Base-by-base conservation (phyloP, 1,139 yeast genomes). In the Sugiyamaella sp. region DNA sequence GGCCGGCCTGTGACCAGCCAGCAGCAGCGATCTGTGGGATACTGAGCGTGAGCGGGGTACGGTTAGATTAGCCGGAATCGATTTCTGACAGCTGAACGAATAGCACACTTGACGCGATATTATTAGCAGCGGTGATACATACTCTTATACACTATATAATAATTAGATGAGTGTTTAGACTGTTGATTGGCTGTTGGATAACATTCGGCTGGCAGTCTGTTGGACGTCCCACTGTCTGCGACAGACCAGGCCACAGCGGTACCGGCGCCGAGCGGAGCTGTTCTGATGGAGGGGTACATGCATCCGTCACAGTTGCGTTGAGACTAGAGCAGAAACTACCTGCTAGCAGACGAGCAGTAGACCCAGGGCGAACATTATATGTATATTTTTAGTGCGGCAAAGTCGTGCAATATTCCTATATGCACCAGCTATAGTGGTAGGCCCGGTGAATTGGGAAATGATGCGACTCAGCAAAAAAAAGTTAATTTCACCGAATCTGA, bases 401-500 rank as follows among this genome's bases (percentile, higher is more conserved):
- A 17, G 17, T 14, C 35, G 20, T 2, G 27, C 25, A 43, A 43
- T 29, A 29, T 29, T 29, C n/a, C 14, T 43, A 29, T 19, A 29
- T 33, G 38, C 45, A 29, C 45, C 16, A 35, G 45, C 8, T 29
- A 14, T 6, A 29, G n/a, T 14, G n/a, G 35, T 8, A 14, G 2
- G 25, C n/a, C 12, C 10, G n/a, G 46, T n/a, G 32, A 44, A 44
- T 44, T 33, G 33, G 48, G 39, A 44, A 44, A 44, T 44, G 41
- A 44, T 44, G 48, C 48, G 48, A 44, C 48, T 44, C 48, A 33
- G 21, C 29, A 21, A 33, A 44, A 33, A 42, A 44, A 44, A 44
- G 48, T 33, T 44, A 44, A 44, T 44, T 44, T 44, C 48, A 44
- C 48, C 40, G 40, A 44, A 44, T 33, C 40, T 35, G 39, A 44